A percentile compares a stretch with the other conserved stretches of the same genome.
phyloP scores from a whole-genome alignment of 2,329 filamentous ascomycete genomes.

The Diaporthe helianthi region DNA sequence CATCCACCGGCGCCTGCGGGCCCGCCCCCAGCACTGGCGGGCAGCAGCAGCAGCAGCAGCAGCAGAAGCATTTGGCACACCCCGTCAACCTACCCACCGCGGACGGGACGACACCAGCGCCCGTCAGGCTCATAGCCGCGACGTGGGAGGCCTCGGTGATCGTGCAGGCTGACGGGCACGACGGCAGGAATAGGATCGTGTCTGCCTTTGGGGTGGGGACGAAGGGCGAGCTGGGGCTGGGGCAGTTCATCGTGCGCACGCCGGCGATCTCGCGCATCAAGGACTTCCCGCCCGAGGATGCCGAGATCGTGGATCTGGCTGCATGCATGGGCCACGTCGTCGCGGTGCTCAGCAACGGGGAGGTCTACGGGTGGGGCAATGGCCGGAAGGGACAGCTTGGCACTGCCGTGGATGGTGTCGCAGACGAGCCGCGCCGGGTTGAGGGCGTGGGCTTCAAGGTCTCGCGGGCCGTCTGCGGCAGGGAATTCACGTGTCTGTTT shows the following conservation, averaged over 20 bases:
- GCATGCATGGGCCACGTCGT: conserved; percentile 82
- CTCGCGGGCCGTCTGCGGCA: conserved; percentile 74
- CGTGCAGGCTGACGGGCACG: conserved; percentile 54
- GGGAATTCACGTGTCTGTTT: conserved; percentile 83
- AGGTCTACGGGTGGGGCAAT: conserved; percentile 88
- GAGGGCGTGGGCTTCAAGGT: conserved; percentile 66
- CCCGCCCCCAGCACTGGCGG: conserved; percentile 36
- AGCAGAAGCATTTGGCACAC: conserved; percentile 13
- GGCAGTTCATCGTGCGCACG: conserved; percentile 57
- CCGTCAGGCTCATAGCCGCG: conserved; percentile 63
- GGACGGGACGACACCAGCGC: conserved; percentile 22
- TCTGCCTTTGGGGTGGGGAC: conserved; percentile 70
- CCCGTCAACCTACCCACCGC: not conserved
- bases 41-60: not conserved
- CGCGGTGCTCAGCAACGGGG: conserved; percentile 74
- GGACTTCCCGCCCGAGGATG: conserved; percentile 68
- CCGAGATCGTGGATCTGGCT: conserved; percentile 68
- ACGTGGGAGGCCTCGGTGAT: conserved; percentile 81
- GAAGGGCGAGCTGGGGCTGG: conserved; percentile 77
- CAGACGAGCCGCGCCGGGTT: conserved; percentile 69
- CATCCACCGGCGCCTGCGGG: conserved; percentile 62
- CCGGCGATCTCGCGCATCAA: conserved; percentile 55
- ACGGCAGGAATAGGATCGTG: conserved; percentile 55
- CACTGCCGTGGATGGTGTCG: conserved; percentile 52
- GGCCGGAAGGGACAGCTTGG: conserved; percentile 87